Evolutionary conservation across 306 rosid genomes (phyloP), one percentile per base, ranked within the genome.

Genomic region (Alnus glutinosa): DNA sequence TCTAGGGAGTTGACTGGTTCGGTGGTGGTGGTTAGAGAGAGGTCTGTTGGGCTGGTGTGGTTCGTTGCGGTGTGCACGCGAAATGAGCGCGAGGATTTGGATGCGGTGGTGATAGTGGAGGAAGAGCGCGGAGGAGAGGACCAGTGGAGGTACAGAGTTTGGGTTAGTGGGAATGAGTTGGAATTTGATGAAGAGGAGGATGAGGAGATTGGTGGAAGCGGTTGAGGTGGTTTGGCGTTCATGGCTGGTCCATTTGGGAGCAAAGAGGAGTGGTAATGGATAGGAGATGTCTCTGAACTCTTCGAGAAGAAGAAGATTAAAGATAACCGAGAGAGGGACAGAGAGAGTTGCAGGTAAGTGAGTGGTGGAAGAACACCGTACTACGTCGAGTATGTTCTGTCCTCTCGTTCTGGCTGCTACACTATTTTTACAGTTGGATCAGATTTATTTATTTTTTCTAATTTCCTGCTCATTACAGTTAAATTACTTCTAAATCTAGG

Each of bases 201-300:
- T 23, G 28, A 42, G 18, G 86, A 55, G 15, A 67, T 76, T 0
- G 78, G 18, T 13, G 83, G 58, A 2, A 75, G 70, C 15, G 79
- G 70, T 2, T 83, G 83, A 7, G 78, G 79, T 1, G 87, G 83
- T 13, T 79, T 74, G 7, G 85, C 66, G 78, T 85, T 94, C 98
- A 94, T 94, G 74, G 80, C 73, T 84, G 82, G 66, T 70, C 93
- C 98, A 92, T 93, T 74, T 73, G 84, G 62, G 62, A 34, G 62
- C 7, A 48, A 42, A 49, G 10, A 57, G 47, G 47, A 36, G 39
- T 34, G 64, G 69, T 6, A 46, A 69, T 51, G 61, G 51, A 49
- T 10, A 9, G 61, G 73, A 7, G 55, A 19, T 11, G 16, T 14
- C 44, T 39, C 50, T 61, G 63, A 15, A 50, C 79, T 71, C 50